phyloP scores from a whole-genome alignment of 2,329 filamentous ascomycete genomes.

The Fusarium acutatum region DNA sequence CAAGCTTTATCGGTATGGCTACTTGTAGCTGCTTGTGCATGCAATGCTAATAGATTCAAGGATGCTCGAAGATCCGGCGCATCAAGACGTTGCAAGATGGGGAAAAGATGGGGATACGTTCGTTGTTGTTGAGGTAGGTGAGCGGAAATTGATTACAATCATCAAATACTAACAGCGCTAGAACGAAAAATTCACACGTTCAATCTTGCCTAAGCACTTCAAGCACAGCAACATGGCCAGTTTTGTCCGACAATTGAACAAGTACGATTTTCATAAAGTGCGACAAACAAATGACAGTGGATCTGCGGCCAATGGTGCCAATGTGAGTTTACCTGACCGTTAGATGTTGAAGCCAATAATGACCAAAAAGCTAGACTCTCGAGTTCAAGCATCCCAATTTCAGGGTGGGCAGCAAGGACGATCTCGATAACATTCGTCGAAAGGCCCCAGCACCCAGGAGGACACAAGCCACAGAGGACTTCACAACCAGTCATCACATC shows the following conservation, averaged over 20 bases:
- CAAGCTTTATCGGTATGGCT: slow-evolving; percentile 91
- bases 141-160: slow-evolving; percentile 9
- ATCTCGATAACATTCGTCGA: slow-evolving; percentile 92
- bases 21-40: background rate
- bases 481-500: slow-evolving; percentile 85
- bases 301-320: slow-evolving; percentile 47
- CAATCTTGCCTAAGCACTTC: slow-evolving; percentile 96
- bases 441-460: slow-evolving; percentile 95
- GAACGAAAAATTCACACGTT: slow-evolving; percentile 99
- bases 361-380: slow-evolving; percentile 53
- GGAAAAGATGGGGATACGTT: slow-evolving; percentile 95
- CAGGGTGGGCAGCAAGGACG: slow-evolving; percentile 93
- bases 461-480: slow-evolving; percentile 70
- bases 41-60: slow-evolving; percentile 33
- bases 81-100: slow-evolving; percentile 94
- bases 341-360: background rate
- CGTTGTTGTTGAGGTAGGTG: slow-evolving; percentile 88
- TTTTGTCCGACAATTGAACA: slow-evolving; percentile 95
- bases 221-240: slow-evolving; percentile 99
- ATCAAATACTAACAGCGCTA: slow-evolving; percentile 50
- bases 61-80: slow-evolving; percentile 95
- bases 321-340: slow-evolving; percentile 41
- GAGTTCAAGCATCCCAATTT: slow-evolving; percentile 99
- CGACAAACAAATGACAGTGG: slow-evolving; percentile 59
- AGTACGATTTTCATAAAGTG: slow-evolving; percentile 99